Evolutionary conservation across 331 rosid genomes (phyloP).

Genomic region (Quercus tomentella): DNA sequence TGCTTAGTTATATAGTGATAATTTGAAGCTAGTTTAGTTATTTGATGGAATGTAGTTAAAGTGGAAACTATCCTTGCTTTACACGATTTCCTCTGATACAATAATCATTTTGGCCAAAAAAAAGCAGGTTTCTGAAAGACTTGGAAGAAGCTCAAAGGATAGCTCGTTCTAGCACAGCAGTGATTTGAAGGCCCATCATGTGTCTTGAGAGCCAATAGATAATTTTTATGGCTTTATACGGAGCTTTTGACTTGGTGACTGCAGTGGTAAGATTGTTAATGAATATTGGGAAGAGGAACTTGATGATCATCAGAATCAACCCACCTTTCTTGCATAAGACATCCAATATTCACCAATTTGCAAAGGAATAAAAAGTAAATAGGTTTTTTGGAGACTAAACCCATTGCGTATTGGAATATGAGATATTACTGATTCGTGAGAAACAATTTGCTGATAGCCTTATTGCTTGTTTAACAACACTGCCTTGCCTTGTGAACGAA

Average conservation of each 20-base stretch:
- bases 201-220: conserved; percentile 12
- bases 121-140: conserved; percentile 81
- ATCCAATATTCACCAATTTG: conserved; percentile 11
- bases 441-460: neutral
- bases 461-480: too few species aligned
- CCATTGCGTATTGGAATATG: neutral
- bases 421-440: neutral
- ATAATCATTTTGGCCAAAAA: conserved; percentile 11
- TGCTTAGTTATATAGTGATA: neutral
- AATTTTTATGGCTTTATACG: conserved; percentile 9
- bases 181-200: conserved; percentile 40
- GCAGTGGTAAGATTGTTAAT: neutral
- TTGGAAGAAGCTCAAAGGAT: conserved; percentile 88
- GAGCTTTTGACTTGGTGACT: conserved; percentile 10
- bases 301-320: conserved; percentile 15
- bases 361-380: conserved; percentile 1
- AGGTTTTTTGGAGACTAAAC: neutral
- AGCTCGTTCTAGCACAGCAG: conserved; percentile 56
- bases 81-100: neutral
- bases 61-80: neutral
- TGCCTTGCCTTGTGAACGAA: neutral
- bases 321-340: conserved; percentile 21
- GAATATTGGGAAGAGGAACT: conserved; percentile 23
- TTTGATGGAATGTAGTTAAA: conserved; percentile 3
- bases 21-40: conserved; percentile 11